Percentiles rank a stretch among this genome's conserved stretches.
Conservation (phyloP, 2,329 filamentous ascomycete species). For the Corynespora cassiicola region DNA sequence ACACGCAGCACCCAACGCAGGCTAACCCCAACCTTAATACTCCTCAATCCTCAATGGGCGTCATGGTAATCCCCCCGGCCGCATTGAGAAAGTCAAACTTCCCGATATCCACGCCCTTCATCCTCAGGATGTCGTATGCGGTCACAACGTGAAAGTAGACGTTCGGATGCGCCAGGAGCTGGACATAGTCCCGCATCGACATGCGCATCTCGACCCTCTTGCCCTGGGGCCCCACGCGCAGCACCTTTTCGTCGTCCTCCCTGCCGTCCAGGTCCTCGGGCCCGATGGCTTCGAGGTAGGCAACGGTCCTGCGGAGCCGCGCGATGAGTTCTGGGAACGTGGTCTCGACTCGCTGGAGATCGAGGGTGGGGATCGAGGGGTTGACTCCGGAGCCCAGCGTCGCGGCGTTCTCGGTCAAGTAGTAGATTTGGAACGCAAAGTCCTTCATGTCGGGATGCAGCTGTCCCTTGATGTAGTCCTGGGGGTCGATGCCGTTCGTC, state of each 20-base stretch:
- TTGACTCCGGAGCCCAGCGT: slow-evolving; percentile 48
- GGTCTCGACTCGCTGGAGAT: slow-evolving; percentile 51
- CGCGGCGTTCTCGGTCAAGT: slow-evolving; percentile 51
- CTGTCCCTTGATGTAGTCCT: slow-evolving; percentile 48
- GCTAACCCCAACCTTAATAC: neutral
- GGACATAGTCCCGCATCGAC: slow-evolving; percentile 54
- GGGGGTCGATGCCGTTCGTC: slow-evolving; percentile 42
- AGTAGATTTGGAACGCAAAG: slow-evolving; percentile 58
- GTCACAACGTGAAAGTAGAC: slow-evolving; percentile 69
- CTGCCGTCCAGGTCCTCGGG: slow-evolving; percentile 51
- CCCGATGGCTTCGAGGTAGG: slow-evolving; percentile 54
- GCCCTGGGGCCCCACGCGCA: slow-evolving; percentile 33
- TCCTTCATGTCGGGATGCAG: slow-evolving; percentile 59
- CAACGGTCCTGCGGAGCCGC: slow-evolving; percentile 56
- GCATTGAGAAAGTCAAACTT: slow-evolving; percentile 63
- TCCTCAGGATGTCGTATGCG: slow-evolving; percentile 67
- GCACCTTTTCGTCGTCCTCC: slow-evolving; percentile 48
- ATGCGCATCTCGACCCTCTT: slow-evolving; percentile 46
- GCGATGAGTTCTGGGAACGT: slow-evolving; percentile 58
- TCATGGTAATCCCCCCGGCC: slow-evolving; percentile 6
- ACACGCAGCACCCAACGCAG: too few relatives aligned
- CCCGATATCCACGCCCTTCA: slow-evolving; percentile 66
- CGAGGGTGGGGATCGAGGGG: slow-evolving; percentile 35
- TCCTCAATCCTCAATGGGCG: neutral
- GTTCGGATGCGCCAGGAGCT: slow-evolving; percentile 62